Conservation (phyloP, 2,329 filamentous ascomycete genomes). For the Fusarium napiforme region DNA sequence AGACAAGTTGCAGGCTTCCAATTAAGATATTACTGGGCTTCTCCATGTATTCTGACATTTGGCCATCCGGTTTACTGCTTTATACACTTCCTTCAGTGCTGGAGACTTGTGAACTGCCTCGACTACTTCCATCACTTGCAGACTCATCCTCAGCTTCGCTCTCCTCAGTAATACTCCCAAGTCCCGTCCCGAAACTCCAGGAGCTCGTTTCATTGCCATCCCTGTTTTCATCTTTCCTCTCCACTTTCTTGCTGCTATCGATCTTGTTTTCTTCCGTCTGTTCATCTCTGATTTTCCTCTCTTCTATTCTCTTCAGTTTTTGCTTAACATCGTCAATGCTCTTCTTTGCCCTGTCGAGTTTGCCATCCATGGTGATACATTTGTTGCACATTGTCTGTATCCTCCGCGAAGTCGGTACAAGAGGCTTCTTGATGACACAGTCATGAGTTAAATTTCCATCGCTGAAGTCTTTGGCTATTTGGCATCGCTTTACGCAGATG, state of each 20-base stretch:
- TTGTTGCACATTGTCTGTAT: constrained; percentile 38
- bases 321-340: constrained; percentile 18
- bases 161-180: constrained; percentile 16
- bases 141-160: constrained; percentile 3
- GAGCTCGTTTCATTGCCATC: not conserved
- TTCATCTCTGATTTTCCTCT: not conserved
- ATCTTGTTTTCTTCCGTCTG: not conserved
- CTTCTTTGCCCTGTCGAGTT: constrained; percentile 21
- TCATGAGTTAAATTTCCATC: constrained; percentile 6
- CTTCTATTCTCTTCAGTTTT: constrained; percentile 6
- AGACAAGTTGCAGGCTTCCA: not conserved
- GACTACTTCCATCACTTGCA: not conserved
- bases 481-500: constrained; percentile 38
- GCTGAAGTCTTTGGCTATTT: constrained; percentile 23
- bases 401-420: constrained; percentile 38
- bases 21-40: not conserved
- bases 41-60: not conserved
- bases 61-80: not conserved
- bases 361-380: constrained; percentile 37
- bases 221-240: not conserved
- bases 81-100: not conserved
- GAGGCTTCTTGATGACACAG: constrained; percentile 36
- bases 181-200: not conserved
- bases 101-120: not conserved
- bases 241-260: not conserved